Evolutionary conservation across 495 filamentous ascomycete species (phyloP), one percentile per base, ranked within the genome.

Genomic region (Sabuloglossum arenarium): DNA sequence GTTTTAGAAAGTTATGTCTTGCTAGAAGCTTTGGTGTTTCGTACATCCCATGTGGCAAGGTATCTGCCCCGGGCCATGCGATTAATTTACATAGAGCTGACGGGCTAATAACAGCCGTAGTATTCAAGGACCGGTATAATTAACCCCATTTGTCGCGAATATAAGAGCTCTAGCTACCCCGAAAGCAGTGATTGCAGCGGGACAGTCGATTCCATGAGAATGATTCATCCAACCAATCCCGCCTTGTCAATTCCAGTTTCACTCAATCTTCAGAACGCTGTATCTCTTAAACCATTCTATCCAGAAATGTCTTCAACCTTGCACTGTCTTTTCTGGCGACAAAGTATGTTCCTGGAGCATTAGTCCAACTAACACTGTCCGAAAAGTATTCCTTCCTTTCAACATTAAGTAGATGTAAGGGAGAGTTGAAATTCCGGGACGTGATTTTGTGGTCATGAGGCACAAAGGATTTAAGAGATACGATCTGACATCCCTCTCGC

Each of bases 361-460:
- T 80, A 2, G 85, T 93, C 91, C 91, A 98, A 67, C 88, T 95
- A 59, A 98, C 91, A 62, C 78, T 81, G 42, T 80, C 79, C 28
- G 81, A 82, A 62, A 81, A 89, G 61, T 93, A 96, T 49, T 82
- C 76, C 61, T 79, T 77, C 61, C 83, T 72, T 60, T 86, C 75
- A 55, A 88, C 85, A 42, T 82, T 76, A 21, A 90, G 71, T 54
- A 89, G 76, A 61, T 88, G 90, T 59, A 80, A 80, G 30, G 88
- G 83, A 39, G 83, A 82, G 60, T 82, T 77, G 46, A 81, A 67
- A 55, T 87, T 89, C 37, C 84, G 75, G 3, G 70, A 70, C 27
- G 78, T 77, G 43, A 86, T 82, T 59, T 81, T 76, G 57, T 85
- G 79, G 56, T 79, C 81, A 8, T 75, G 72, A 6, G 81, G 77